Base-by-base conservation (phyloP, 805 yeast species). In the Monosporozyma aerobia region DNA sequence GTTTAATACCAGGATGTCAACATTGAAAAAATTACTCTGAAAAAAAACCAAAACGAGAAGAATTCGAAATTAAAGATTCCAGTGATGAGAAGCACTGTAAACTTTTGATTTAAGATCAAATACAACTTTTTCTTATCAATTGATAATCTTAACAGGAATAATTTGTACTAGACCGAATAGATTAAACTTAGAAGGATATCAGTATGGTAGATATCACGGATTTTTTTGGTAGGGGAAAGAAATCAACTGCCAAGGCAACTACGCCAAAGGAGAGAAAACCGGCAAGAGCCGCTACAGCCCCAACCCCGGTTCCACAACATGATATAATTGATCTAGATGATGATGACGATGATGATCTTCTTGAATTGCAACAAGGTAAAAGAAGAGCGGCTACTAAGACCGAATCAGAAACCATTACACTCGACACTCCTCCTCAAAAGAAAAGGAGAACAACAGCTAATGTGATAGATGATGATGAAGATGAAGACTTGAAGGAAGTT, bases 151-250 rank as follows among this genome's bases (percentile, higher is more conserved):
- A 14, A 35, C 39, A 35, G 2, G 16, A 14, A 35, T 14, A 35
- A 3, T 35, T n/a, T 14, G 14, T 32, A 11, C 13, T 10, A 32
- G 11, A 32, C 43, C 19, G 2, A 14, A 6, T 8, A 14, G 22
- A 39, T 8, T 39, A 14, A 39, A 44, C 27, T 3, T 10, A 22
- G 5, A n/a, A 25, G 5, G 13, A 25, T 16, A 13, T n/a, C 47
- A 45, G 19, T 45, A 51, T 51, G 53, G 53, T 51, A 3, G 71
- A 71, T 57, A 73, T 73, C 53, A 63, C 70, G 27, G 73, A 71
- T 49, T 73, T 71, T 61, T 73, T 73, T 53, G 70, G 71, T 10
- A 59, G 59, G 25, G 53, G 48, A 29, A 58, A 57, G 44, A 55
- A 57, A 44, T 39, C 49, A 13, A 41, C 41, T 25, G 16, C 47